These are phyloP conservation scores for Colletotrichum australisinense DNA, from an alignment of 2,329 filamentous ascomycete species.

Conservation along the genomic window DNA sequence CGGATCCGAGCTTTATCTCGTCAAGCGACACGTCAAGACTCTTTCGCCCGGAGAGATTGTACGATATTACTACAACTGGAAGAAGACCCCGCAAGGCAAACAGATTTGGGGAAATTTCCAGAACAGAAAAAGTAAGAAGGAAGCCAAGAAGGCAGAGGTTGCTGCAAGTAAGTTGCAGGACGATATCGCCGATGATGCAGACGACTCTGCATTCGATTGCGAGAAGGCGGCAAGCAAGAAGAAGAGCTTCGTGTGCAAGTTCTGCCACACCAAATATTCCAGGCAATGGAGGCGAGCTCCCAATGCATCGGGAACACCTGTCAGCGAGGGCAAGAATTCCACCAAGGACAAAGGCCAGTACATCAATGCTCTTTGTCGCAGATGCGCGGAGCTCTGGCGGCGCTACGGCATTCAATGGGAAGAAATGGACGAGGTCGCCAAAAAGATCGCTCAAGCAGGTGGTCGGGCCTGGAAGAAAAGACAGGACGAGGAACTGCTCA, in stretches of 20 bases:
- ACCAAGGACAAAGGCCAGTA: slow-evolving; percentile 84
- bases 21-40: slow-evolving; percentile 88
- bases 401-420: slow-evolving; percentile 97
- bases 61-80: slow-evolving; percentile 97
- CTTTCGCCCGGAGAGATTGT: slow-evolving; percentile 84
- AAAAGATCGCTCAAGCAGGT: slow-evolving; percentile 84
- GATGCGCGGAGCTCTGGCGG: slow-evolving; percentile 93
- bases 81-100: slow-evolving; percentile 87
- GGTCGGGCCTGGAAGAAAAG: slow-evolving; percentile 88
- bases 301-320: slow-evolving; percentile 76
- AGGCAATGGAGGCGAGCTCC: slow-evolving; percentile 94
- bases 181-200: slow-evolving; percentile 90
- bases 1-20: slow-evolving; percentile 87
- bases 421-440: slow-evolving; percentile 89
- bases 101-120: slow-evolving; percentile 92
- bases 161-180: slow-evolving; percentile 83
- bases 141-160: slow-evolving; percentile 79
- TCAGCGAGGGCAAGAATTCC: slow-evolving; percentile 75
- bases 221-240: slow-evolving; percentile 85
- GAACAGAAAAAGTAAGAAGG: slow-evolving; percentile 90
- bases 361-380: slow-evolving; percentile 85
- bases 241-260: slow-evolving; percentile 91
- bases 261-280: slow-evolving; percentile 83
- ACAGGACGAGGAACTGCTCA: slow-evolving; percentile 90
- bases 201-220: slow-evolving; percentile 95